Base-by-base conservation (phyloP, 306 rosid genomes). In the Senna tora region DNA sequence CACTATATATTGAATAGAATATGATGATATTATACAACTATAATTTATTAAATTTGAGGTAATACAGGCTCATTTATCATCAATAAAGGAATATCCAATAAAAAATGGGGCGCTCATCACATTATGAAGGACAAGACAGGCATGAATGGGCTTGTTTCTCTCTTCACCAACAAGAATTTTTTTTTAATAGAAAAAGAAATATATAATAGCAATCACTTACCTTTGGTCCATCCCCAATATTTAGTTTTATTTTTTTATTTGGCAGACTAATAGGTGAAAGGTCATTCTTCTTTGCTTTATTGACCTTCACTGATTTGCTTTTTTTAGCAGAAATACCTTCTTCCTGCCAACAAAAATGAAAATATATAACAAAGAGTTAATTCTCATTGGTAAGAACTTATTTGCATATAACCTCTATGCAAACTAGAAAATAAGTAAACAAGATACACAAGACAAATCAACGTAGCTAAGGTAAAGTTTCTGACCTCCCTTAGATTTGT, bases 141-240 rank as follows among this genome's bases (percentile, higher is more conserved):
- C 63, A 64, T 70, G 16, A 39, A 75, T 20, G 33, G 28, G 30
- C 20, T 14, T 15, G 55, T 77, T 41, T 7, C 46, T 30, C 49
- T 19, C 58, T 41, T 57, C 20, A 67, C 42, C 43, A 54, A 39
- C 43, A 63, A 59, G 22, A 19, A 56, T 16, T 39, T 39, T 33
- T 33, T 2, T 6, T 2, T 6, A 33, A 33, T 2, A 3, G 38
- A 33, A 33, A 33, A 33, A 33, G 6, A 33, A 34, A 16, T 25
- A 34, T 0, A 17, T 30, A 74, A 53, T 75, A 13, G 72, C 51
- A 81, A 61, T 67, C 49, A 57, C 78, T 83, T 87, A 80, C 98
- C 95, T 89, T 91, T 67, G 84, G 87, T 71, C 78, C 86, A 71
- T 94, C 96, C 76, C 96, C 98, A 33, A 93, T 80, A 82, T 82